phyloP scores from a whole-genome alignment of 371 early-diverging fungal genomes.

The Entomophthora muscae region DNA sequence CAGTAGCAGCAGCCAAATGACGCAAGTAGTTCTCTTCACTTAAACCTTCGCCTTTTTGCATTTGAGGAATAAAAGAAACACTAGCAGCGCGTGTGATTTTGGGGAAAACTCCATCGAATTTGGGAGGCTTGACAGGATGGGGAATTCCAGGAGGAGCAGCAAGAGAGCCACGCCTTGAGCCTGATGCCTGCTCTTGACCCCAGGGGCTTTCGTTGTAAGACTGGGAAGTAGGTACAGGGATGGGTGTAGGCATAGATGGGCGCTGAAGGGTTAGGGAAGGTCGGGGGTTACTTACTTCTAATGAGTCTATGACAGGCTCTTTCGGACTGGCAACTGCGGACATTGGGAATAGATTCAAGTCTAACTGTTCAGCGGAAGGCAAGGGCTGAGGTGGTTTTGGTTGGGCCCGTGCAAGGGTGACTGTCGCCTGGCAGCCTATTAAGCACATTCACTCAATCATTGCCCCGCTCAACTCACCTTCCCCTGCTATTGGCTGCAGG shows the following conservation, averaged over 20 bases:
- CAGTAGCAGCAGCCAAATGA: background rate
- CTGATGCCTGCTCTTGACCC: background rate
- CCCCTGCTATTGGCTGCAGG: background rate
- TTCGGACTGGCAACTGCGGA: background rate
- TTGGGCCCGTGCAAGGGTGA: background rate
- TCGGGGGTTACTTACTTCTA: background rate
- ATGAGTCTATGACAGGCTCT: background rate
- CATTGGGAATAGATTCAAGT: too few relatives aligned
- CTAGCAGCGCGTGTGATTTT: conserved; percentile 1
- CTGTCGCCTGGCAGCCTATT: background rate
- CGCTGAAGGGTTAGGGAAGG: background rate
- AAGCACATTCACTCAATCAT: background rate
- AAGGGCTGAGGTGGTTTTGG: background rate
- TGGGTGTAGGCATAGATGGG: background rate
- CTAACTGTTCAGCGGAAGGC: too few relatives aligned
- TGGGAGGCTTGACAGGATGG: background rate
- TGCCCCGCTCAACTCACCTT: background rate
- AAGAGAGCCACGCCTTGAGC: conserved; percentile 2
- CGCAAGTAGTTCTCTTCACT: background rate
- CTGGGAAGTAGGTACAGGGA: background rate
- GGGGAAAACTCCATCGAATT: background rate
- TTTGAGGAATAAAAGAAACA: conserved; percentile 3
- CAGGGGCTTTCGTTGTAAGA: background rate
- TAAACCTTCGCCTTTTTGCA: background rate
- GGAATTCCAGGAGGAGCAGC: conserved; percentile 8